Base-by-base conservation (phyloP, 2,329 filamentous ascomycete genomes). In the Sclerotinia glacialis region DNA sequence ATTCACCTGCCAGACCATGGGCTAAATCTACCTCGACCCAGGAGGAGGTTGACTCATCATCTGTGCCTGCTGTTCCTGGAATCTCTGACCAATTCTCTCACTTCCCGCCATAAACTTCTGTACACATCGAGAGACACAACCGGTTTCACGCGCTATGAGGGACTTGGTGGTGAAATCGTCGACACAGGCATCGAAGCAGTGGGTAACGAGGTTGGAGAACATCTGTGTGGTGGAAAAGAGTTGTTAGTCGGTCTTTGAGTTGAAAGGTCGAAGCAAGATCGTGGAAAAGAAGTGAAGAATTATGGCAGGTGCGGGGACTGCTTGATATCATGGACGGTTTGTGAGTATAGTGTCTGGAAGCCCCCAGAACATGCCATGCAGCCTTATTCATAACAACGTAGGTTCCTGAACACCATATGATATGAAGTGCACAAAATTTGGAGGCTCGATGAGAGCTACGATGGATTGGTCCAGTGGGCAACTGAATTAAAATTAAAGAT, bases 111-210 rank as follows among this genome's bases (percentile, higher is more conserved):
- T 89, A 80, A 92, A 92, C 84, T 99, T 99, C 81, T 95, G 90
- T 69, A 98, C 93, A 80, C 95, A 99, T 75, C 93, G 91, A 81
- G 92, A 89, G 76, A 98, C 88, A 82, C 95, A 99, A 78, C 91
- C 89, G 76, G 91, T 90, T 82, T 99, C 95, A 78, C 92, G 89
- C 72, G 88, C 86, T 70, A 91, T 89, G 72, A 99, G 87, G 59
- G 92, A 91, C 83, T 98, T 98, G 82, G 93, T 96, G 76, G 93
- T 96, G 86, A 99, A 99, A 84, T 98, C 93, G 80, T 93, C 94
- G 81, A 99, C 87, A 84, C 95, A 99, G 80, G 95, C 90, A 78
- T 92, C 89, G 85, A 99, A 99, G 87, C 95, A 99, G 81, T 89
- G 86, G 79, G 92, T 89, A 75, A 93, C 90, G 65, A 91, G 84